Conservation (phyloP, 768 basidiomycete species). For the Kwoniella sp. region DNA sequence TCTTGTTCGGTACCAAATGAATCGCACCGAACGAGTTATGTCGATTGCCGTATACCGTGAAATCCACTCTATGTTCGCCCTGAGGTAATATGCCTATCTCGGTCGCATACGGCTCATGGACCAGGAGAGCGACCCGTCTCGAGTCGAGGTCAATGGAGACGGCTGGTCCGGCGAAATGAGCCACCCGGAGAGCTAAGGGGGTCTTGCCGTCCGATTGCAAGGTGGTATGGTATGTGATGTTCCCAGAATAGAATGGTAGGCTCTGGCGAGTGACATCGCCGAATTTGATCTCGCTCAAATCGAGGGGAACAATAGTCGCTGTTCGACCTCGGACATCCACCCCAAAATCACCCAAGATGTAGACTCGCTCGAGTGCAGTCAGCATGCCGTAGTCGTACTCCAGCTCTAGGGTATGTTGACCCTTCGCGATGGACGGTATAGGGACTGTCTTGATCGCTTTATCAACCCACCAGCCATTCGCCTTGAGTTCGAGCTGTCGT, state of each 20-base stretch:
- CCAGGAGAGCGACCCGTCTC: conserved; percentile 14
- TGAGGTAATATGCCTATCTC: conserved; percentile 15
- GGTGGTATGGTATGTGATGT: conserved; percentile 32
- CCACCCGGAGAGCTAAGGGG: conserved; percentile 23
- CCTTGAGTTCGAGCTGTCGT: conserved; percentile 7
- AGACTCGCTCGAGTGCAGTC: conserved; percentile 37
- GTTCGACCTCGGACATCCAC: conserved; percentile 29
- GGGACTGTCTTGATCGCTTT: conserved; percentile 33
- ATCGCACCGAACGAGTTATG: conserved; percentile 43
- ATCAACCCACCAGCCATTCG: conserved; percentile 42
- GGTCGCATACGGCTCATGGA: conserved; percentile 31
- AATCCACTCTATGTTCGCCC: conserved; percentile 29
- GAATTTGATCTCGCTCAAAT: conserved; percentile 23
- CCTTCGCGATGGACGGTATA: conserved; percentile 22
- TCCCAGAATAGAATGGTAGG: conserved; percentile 44
- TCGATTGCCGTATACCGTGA: conserved; percentile 42
- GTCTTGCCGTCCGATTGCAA: neutral
- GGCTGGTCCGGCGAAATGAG: conserved; percentile 34
- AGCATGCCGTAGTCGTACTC: conserved; percentile 29
- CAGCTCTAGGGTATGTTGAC: conserved; percentile 28
- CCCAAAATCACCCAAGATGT: conserved; percentile 41
- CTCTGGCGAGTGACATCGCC: conserved; percentile 40
- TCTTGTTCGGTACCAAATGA: conserved; percentile 36
- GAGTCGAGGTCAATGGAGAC: conserved; percentile 31
- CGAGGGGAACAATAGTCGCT: conserved; percentile 25